phyloP scores from a whole-genome alignment of 2,329 filamentous ascomycete species.

The Ceratocystis huliohia region DNA sequence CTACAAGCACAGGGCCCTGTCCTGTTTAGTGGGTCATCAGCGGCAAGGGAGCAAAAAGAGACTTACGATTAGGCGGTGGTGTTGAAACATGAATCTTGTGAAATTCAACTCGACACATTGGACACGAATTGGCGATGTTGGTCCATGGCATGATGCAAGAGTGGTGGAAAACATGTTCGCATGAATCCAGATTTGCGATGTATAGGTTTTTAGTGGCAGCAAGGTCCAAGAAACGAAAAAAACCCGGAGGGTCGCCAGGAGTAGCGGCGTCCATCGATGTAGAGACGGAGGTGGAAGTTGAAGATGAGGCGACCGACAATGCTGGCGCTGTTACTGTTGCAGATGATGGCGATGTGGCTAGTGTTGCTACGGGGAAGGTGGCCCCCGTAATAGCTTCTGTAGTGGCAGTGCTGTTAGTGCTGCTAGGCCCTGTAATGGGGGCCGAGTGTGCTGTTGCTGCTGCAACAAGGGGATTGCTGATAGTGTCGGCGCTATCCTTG shows the following conservation, averaged over 20 bases:
- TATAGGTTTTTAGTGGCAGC: conserved; percentile 24
- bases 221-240: not conserved
- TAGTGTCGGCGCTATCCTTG: conserved; percentile 24
- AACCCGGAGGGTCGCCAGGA: conserved; percentile 23
- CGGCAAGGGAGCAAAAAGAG: not conserved
- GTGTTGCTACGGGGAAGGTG: not conserved
- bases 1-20: not conserved
- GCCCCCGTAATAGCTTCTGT: not conserved
- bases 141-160: conserved; percentile 89
- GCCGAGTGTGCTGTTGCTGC: conserved; percentile 13
- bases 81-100: conserved; percentile 64
- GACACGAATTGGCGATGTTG: conserved; percentile 92
- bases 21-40: conserved; percentile 23
- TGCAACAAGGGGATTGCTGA: conserved; percentile 23
- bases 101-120: conserved; percentile 86
- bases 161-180: conserved; percentile 86
- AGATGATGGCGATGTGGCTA: not conserved
- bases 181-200: conserved; percentile 51
- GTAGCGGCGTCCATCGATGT: conserved; percentile 20
- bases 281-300: not conserved
- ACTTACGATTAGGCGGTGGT: conserved; percentile 57
- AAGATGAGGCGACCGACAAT: not conserved
- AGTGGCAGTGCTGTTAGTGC: not conserved
- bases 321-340: not conserved
- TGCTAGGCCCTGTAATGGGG: not conserved